phyloP scores from a whole-genome alignment of 805 yeast genomes.

The Saccharomycopsis sp. region DNA sequence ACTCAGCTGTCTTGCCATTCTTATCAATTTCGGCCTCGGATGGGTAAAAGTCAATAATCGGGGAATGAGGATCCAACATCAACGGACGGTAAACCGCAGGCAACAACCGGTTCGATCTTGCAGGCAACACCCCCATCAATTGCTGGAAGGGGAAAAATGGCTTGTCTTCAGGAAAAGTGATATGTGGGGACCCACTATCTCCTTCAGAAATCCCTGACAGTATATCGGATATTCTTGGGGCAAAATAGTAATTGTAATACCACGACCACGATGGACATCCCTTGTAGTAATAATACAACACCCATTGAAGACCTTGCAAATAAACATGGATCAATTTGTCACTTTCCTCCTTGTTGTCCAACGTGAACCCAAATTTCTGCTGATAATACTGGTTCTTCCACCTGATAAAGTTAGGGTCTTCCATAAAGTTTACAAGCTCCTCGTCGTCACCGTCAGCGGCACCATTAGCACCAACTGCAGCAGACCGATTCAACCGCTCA shows the following conservation, averaged over 20 bases:
- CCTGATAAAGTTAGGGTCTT: slow-evolving; percentile 59
- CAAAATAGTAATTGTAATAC: slow-evolving; percentile 83
- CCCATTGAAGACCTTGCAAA: slow-evolving; percentile 96
- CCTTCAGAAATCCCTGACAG: slow-evolving; percentile 49
- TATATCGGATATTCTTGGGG: slow-evolving; percentile 91
- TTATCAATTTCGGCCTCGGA: slow-evolving; percentile 75
- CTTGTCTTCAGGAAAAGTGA: slow-evolving; percentile 55
- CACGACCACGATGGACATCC: slow-evolving; percentile 96
- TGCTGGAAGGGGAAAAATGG: slow-evolving; percentile 95
- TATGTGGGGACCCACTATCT: slow-evolving; percentile 47
- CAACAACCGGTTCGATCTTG: slow-evolving; percentile 71
- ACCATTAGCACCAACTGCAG: slow-evolving; percentile 28
- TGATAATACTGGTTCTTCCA: slow-evolving; percentile 88
- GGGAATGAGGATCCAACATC: slow-evolving; percentile 80
- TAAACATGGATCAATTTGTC: slow-evolving; percentile 67
- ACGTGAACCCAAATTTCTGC: slow-evolving; percentile 65
- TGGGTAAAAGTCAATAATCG: slow-evolving; percentile 87
- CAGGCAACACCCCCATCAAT: slow-evolving; percentile 95
- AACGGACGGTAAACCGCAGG: slow-evolving; percentile 70
- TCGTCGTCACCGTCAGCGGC: slow-evolving; percentile 6
- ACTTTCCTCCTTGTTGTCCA: slow-evolving; percentile 50
- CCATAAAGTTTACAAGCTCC: slow-evolving; percentile 50
- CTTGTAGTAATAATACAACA: slow-evolving; percentile 76
- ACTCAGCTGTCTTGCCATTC: slow-evolving; percentile 91
- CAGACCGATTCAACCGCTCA: slow-evolving; percentile 25